phyloP scores from a whole-genome alignment of 2,329 filamentous ascomycete species.

The Aspergillus ruber region DNA sequence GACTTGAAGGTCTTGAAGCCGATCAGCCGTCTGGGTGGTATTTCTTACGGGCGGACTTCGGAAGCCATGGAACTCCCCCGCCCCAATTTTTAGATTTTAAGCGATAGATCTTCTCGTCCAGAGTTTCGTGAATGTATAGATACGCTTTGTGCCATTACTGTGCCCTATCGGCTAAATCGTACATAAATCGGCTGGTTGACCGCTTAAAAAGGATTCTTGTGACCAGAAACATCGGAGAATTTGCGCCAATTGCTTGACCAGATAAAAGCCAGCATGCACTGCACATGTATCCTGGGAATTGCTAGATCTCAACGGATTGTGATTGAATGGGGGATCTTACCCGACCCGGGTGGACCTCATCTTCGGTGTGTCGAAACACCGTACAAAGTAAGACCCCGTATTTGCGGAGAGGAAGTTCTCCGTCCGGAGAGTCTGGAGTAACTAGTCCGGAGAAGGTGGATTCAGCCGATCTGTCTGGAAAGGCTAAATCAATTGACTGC shows the following conservation, averaged over 20 bases:
- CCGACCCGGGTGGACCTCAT: background rate
- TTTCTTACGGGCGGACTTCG: constrained; percentile 68
- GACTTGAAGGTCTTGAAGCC: constrained; percentile 72
- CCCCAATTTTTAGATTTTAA: constrained; percentile 16
- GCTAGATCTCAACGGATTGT: background rate
- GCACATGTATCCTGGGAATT: too few relatives aligned
- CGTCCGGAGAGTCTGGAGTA: background rate
- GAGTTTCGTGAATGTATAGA: background rate
- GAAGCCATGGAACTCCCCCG: constrained; percentile 64
- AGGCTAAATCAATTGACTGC: background rate
- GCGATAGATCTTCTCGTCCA: background rate
- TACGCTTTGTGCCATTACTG: too few relatives aligned
- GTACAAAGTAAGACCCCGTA: too few relatives aligned
- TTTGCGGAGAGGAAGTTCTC: background rate
- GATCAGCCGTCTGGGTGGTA: constrained; percentile 73
- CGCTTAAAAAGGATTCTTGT: background rate
- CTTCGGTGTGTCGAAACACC: background rate
- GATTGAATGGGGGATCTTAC: background rate
- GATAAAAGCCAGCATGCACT: too few relatives aligned
- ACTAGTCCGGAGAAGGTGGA: background rate
- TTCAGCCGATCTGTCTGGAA: background rate
- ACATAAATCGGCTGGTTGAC: background rate
- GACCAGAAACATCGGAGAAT: too few relatives aligned
- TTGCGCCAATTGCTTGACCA: background rate
- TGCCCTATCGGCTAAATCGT: too few relatives aligned